Percentiles rank a stretch among this genome's conserved stretches.
phyloP scores from a whole-genome alignment of 148 eudicot genomes.

The Limonium bicolor region DNA sequence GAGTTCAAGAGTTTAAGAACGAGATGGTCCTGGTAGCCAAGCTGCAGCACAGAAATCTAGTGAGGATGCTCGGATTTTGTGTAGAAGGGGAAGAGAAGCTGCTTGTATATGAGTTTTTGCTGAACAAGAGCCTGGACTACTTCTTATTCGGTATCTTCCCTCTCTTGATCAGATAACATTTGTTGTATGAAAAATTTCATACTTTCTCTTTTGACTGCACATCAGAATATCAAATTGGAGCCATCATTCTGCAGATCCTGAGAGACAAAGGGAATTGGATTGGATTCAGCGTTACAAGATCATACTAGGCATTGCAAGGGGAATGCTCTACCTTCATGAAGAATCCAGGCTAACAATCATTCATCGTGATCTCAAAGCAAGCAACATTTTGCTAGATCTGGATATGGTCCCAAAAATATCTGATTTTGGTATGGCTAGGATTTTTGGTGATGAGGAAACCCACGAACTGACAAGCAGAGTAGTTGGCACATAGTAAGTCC shows the following conservation, averaged over 20 bases:
- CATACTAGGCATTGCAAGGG: slow-evolving; percentile 17
- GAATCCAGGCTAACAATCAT: slow-evolving; percentile 16
- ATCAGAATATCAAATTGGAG: no score
- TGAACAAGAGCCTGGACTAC: neutral
- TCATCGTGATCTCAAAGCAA: slow-evolving; percentile 19
- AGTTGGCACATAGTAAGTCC: slow-evolving; percentile 20
- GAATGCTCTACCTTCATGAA: slow-evolving; percentile 21
- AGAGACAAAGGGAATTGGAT: no score
- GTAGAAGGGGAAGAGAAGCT: no score
- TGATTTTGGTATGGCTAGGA: slow-evolving; percentile 26
- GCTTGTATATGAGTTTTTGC: neutral
- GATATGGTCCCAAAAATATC: slow-evolving; percentile 20
- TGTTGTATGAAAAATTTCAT: no score
- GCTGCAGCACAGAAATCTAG: no score
- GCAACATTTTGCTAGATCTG: slow-evolving; percentile 14
- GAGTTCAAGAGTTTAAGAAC: no score
- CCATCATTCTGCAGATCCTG: no score
- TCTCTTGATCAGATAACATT: no score
- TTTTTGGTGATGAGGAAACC: slow-evolving; percentile 15
- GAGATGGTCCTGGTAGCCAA: no score
- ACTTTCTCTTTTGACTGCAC: no score
- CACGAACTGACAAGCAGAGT: slow-evolving; percentile 8
- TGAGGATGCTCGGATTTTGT: no score
- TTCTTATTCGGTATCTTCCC: neutral
- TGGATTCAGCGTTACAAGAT: no score